Evolutionary conservation across 2,329 filamentous ascomycete species (phyloP).

Genomic region (Thelonectria rubi): DNA sequence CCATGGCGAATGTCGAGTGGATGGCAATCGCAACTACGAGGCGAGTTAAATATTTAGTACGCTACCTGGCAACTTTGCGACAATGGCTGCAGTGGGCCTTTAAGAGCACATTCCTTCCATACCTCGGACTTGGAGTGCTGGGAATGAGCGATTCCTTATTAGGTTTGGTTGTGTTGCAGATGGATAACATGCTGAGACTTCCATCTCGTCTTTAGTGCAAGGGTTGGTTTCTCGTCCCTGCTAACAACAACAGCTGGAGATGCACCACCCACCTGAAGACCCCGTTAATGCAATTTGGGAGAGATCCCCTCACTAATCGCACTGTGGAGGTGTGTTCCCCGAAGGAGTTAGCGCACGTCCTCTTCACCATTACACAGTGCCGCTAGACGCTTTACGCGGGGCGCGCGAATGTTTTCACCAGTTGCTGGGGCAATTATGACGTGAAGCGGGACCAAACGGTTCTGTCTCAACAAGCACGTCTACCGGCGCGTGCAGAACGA

Average conservation of each 20-base stretch:
- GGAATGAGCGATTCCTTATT: too few species aligned
- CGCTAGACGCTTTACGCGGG: conserved; percentile 26
- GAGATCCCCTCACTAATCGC: conserved; percentile 9
- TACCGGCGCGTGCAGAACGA: too few species aligned
- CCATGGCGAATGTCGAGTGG: background rate
- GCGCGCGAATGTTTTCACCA: conserved; percentile 2
- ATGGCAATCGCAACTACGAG: background rate
- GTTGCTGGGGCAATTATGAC: conserved; percentile 44
- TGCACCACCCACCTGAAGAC: too few species aligned
- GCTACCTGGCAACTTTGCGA: too few species aligned
- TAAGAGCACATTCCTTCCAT: too few species aligned
- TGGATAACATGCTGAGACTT: background rate
- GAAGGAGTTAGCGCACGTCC: background rate
- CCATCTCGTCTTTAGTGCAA: too few species aligned
- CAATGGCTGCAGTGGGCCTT: too few species aligned
- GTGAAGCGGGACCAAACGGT: conserved; percentile 29
- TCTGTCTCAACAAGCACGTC: conserved; percentile 25
- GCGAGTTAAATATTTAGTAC: too few species aligned
- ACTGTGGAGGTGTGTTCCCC: conserved; percentile 6
- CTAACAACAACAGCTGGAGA: too few species aligned
- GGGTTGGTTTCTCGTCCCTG: too few species aligned
- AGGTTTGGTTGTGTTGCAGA: background rate
- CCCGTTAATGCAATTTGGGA: conserved; percentile 1
- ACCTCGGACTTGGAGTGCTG: too few species aligned
- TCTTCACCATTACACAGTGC: conserved; percentile 28